A percentile compares a stretch with the other conserved stretches of the same genome.
These are phyloP conservation scores for Yamadazyma mexicana DNA, from an alignment of 1,139 yeast genomes.

Conservation along the genomic window DNA sequence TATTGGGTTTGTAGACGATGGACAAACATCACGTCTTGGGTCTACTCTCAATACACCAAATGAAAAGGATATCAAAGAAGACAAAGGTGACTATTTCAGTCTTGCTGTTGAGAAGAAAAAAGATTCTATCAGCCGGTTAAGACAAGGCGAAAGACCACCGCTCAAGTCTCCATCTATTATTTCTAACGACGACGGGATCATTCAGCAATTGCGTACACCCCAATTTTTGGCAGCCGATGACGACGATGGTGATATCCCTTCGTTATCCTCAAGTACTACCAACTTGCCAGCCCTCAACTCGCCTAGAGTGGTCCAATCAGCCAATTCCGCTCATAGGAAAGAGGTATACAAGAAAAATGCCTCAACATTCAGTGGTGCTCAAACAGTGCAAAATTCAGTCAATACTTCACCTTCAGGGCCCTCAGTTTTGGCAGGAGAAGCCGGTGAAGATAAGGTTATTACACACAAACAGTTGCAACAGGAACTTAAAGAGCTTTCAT, in stretches of 20 bases:
- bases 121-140: conserved; percentile 8
- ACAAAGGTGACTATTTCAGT: conserved; percentile 18
- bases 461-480: conserved; percentile 40
- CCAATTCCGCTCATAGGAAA: conserved; percentile 6
- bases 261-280: conserved; percentile 15
- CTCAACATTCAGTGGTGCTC: neutral
- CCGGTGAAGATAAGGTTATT: conserved; percentile 13
- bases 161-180: conserved; percentile 34
- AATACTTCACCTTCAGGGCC: neutral
- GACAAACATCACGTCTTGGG: conserved; percentile 8
- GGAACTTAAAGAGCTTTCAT: conserved; percentile 49
- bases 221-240: conserved; percentile 35
- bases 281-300: conserved; percentile 9
- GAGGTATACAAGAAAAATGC: neutral
- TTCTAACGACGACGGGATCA: conserved; percentile 39
- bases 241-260: conserved; percentile 19
- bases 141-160: conserved; percentile 9
- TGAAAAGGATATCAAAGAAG: conserved; percentile 14
- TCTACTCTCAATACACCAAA: conserved; percentile 13
- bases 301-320: conserved; percentile 3
- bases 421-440: neutral
- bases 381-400: neutral
- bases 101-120: conserved; percentile 13
- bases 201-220: conserved; percentile 38
- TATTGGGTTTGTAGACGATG: conserved; percentile 33